Evolutionary conservation across 176 grass and related monocot species (phyloP).

Genomic region (Paspalum notatum): DNA sequence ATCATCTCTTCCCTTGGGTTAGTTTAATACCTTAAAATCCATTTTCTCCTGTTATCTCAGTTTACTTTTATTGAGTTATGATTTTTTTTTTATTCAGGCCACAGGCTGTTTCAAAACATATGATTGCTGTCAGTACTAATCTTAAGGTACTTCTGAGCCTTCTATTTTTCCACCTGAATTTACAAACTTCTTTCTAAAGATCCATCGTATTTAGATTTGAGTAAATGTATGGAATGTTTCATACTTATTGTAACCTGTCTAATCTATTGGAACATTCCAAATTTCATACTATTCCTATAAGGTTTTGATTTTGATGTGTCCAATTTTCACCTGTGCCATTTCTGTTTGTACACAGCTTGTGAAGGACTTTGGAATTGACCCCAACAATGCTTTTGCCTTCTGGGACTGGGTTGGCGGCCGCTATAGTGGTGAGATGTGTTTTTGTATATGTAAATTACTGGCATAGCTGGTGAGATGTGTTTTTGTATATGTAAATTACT

Average conservation of each 20-base stretch:
- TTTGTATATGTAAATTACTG: background rate
- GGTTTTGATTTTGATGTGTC: conserved; percentile 11
- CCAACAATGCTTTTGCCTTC: conserved; percentile 95
- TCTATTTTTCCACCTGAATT: conserved; percentile 4
- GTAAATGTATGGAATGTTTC: background rate
- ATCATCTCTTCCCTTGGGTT: conserved; percentile 89
- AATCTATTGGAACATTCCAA: conserved; percentile 5
- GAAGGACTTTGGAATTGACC: conserved; percentile 89
- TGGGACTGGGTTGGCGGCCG: conserved; percentile 99
- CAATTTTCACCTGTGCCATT: conserved; percentile 27
- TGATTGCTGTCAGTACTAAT: conserved; percentile 99
- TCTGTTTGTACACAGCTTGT: conserved; percentile 72
- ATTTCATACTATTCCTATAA: background rate
- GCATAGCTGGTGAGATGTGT: conserved; percentile 44
- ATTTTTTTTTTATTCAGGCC: conserved; percentile 51
- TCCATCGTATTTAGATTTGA: background rate
- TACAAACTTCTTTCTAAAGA: background rate
- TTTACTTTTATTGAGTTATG: conserved; percentile 39
- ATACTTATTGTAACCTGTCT: background rate
- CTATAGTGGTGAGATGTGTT: conserved; percentile 83
- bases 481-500: background rate
- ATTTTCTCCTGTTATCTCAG: background rate
- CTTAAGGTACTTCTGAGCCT: conserved; percentile 58
- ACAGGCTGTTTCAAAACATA: conserved; percentile 92
- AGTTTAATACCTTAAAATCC: conserved; percentile 43